Evolutionary conservation across 306 rosid genomes (phyloP).

Genomic region (Rosa rugosa): DNA sequence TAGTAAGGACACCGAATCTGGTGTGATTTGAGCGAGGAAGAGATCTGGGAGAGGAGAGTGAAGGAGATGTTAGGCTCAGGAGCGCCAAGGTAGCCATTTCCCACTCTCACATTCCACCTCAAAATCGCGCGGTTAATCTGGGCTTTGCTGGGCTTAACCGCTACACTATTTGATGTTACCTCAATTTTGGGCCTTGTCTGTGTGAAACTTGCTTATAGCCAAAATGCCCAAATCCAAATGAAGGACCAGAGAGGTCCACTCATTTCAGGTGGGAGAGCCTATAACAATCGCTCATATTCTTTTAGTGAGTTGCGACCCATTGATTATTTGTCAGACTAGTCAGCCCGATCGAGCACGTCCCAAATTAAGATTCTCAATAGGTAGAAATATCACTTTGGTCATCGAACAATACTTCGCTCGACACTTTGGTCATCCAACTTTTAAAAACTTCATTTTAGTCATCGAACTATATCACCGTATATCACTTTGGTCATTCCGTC

Average conservation of each 20-base stretch:
- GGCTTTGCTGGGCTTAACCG: not conserved
- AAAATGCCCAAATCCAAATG: too few species aligned
- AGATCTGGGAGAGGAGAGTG: constrained; percentile 23
- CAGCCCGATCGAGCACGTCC: not conserved
- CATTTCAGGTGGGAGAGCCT: too few species aligned
- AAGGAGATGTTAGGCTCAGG: constrained; percentile 42
- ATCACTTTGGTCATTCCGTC: too few species aligned
- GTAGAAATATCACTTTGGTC: too few species aligned
- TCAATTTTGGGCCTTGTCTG: not conserved
- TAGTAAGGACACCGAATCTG: constrained; percentile 11
- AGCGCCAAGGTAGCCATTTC: constrained; percentile 54
- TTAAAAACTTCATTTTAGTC: too few species aligned
- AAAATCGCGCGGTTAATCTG: constrained; percentile 7
- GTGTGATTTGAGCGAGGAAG: constrained; percentile 22
- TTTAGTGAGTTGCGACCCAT: too few species aligned
- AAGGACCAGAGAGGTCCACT: not conserved
- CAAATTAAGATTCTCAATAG: too few species aligned
- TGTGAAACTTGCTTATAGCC: not conserved
- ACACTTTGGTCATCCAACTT: too few species aligned
- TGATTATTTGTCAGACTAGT: not conserved
- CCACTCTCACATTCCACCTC: constrained; percentile 11
- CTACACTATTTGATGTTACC: too few species aligned
- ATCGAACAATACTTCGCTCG: too few species aligned
- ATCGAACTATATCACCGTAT: too few species aligned
- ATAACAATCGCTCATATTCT: too few species aligned